Conservation (phyloP, 257 asterid species). For the Scutellaria baicalensis region DNA sequence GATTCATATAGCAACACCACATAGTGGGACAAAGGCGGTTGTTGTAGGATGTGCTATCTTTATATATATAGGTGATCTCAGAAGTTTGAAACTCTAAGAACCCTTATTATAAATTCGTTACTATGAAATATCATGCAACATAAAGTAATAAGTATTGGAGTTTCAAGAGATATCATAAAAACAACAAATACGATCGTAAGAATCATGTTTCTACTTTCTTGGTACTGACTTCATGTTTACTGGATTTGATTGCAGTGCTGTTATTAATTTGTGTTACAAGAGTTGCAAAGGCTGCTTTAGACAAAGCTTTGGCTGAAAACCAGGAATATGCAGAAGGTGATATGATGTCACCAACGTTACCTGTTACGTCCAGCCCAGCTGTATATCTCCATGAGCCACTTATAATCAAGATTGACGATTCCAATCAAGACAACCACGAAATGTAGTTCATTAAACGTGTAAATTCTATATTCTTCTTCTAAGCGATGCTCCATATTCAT, state of each 20-base stretch:
- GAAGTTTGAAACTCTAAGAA: too few relatives aligned
- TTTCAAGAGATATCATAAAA: neutral
- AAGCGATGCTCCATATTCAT: slow-evolving; percentile 29
- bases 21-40: too few relatives aligned
- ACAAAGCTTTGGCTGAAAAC: slow-evolving; percentile 74
- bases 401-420: slow-evolving; percentile 51
- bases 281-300: slow-evolving; percentile 76
- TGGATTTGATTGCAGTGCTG: slow-evolving; percentile 40
- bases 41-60: too few relatives aligned
- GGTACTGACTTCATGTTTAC: neutral
- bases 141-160: too few relatives aligned
- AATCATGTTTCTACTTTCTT: neutral
- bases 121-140: too few relatives aligned
- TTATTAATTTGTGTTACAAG: slow-evolving; percentile 55
- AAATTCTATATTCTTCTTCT: slow-evolving; percentile 34
- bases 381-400: slow-evolving; percentile 61
- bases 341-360: slow-evolving; percentile 31
- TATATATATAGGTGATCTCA: too few relatives aligned
- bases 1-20: too few relatives aligned
- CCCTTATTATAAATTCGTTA: too few relatives aligned
- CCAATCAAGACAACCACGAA: slow-evolving; percentile 46
- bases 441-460: slow-evolving; percentile 37
- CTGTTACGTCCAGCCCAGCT: slow-evolving; percentile 31
- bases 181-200: neutral
- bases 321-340: slow-evolving; percentile 37